A percentile compares a stretch with the other conserved stretches of the same genome.
Evolutionary conservation across 495 filamentous ascomycete genomes (phyloP).

Genomic region (Penicillium flavigenum): DNA sequence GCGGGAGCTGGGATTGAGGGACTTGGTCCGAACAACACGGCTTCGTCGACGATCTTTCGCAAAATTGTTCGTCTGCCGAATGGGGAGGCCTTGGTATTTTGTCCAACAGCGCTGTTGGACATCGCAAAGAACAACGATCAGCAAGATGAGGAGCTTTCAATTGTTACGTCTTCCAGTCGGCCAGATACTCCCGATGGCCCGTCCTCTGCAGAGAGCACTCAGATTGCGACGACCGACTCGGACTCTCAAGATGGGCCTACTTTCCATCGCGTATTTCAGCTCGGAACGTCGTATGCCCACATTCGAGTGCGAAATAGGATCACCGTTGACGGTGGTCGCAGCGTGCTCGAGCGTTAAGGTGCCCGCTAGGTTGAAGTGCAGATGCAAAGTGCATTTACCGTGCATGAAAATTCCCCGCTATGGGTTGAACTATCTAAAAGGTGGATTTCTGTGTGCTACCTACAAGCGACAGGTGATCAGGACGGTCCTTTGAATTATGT

Average conservation of each 20-base stretch:
- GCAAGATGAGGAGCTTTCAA: not conserved
- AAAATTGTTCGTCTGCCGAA: conserved; percentile 55
- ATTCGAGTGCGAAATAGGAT: conserved; percentile 23
- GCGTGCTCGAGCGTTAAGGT: conserved; percentile 7
- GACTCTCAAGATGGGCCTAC: not conserved
- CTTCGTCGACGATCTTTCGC: conserved; percentile 44
- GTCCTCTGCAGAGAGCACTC: not conserved
- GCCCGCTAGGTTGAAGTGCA: not conserved
- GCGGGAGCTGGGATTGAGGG: conserved; percentile 36
- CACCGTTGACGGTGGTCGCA: conserved; percentile 26
- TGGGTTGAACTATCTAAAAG: not conserved
- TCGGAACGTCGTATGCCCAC: conserved; percentile 17
- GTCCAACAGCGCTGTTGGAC: conserved; percentile 33
- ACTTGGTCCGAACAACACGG: conserved; percentile 7
- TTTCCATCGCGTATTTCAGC: conserved; percentile 4
- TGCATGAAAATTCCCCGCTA: not conserved
- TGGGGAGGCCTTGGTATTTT: conserved; percentile 65
- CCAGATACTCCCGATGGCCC: not conserved
- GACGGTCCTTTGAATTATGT: not conserved
- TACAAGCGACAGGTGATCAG: not conserved
- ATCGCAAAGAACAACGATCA: not conserved
- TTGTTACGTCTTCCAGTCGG: not conserved
- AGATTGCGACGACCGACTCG: not conserved
- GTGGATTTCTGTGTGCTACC: not conserved
- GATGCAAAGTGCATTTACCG: not conserved